Evolutionary conservation across 1,139 yeast species (phyloP), one percentile per base, ranked within the genome.

Genomic region (Hansenula lynferdii): DNA sequence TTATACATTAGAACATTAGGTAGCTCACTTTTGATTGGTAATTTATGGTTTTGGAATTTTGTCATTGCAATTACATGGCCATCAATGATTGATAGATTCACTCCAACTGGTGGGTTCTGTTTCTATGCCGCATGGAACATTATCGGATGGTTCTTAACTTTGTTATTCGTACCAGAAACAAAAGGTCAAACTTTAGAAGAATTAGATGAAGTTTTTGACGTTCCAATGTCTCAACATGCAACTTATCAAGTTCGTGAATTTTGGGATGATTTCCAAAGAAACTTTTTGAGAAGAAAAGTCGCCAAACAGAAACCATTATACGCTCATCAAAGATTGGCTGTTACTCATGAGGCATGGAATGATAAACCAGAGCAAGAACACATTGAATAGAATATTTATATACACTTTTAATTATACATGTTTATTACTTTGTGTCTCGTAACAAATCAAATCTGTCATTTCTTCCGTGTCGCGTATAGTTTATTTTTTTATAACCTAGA

Each of bases 121-220:
- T 85, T 77, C 69, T 85, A 84, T 53, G 94, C 92, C 2, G 94
- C 83, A 8, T 82, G 92, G 89, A 85, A 85, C 56, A 51, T 81
- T 35, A 65, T 80, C 36, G 90, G 89, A 0, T 81, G 77, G 65
- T 72, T 77, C 60, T 50, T 78, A 58, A 84, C 77, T 5, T 63
- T 77, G 43, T 73, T 78, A 70, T 67, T 75, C 59, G 63, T 78
- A 39, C 83, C 85, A 3, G 85, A 79, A 53, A 78, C 85, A 12
- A 77, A 78, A 59, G 77, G 77, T 22, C 68, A 76, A 50, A 77
- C 85, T 1, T 69, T 78, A 56, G 85, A 79, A 59, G 85, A 79
- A 56, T 69, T 79, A 58, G 84, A 79, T 53, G 82, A 77, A 35
- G 80, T 78, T 19, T 79, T 79, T 51, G 67, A 67, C 31, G 81